Conservation (phyloP, 78 protist genomes). For the Dictyostelium capitatum region DNA sequence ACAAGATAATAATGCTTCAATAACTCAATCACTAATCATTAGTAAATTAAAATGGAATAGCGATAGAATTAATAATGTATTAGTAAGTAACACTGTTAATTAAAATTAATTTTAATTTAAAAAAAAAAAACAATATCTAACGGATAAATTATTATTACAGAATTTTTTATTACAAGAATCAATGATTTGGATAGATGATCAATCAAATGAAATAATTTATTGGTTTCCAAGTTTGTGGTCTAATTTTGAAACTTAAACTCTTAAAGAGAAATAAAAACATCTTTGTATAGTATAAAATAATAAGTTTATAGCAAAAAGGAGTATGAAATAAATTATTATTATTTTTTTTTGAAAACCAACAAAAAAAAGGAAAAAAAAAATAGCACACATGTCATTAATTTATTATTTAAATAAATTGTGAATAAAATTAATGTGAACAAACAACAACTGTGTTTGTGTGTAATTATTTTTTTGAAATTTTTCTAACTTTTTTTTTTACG, state of each 20-base stretch:
- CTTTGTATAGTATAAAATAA: no score
- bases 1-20: conserved; percentile 31
- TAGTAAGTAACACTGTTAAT: conserved; percentile 26
- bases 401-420: no score
- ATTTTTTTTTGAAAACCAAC: no score
- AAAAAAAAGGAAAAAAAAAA: no score
- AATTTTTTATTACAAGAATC: conserved; percentile 70
- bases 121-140: neutral
- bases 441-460: no score
- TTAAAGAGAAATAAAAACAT: no score
- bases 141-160: neutral
- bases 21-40: neutral
- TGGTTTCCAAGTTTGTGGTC: conserved; percentile 84
- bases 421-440: no score
- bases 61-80: conserved; percentile 52
- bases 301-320: no score
- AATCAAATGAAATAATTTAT: conserved; percentile 53
- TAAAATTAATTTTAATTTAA: neutral
- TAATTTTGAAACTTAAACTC: neutral
- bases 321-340: no score
- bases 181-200: conserved; percentile 85
- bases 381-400: no score
- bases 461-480: no score
- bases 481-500: no score
- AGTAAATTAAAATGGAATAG: conserved; percentile 27